Evolutionary conservation across 2,329 filamentous ascomycete species (phyloP).

Genomic region (Penicillium sp.): DNA sequence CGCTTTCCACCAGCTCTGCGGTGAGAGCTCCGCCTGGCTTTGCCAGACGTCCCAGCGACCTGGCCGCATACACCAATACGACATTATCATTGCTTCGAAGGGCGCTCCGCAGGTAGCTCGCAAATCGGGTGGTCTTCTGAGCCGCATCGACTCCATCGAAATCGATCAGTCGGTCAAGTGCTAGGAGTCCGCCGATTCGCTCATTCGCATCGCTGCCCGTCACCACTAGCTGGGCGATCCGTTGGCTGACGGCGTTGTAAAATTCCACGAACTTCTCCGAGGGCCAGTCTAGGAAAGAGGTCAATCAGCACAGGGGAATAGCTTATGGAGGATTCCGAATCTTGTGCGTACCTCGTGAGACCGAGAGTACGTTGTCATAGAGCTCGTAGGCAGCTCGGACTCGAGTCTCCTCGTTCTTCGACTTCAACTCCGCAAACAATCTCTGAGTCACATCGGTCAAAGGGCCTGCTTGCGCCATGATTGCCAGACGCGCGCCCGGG

Average conservation of each 20-base stretch:
- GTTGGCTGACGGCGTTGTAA: slow-evolving; percentile 68
- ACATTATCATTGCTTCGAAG: slow-evolving; percentile 88
- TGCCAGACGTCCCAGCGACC: slow-evolving; percentile 86
- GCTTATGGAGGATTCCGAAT: not conserved
- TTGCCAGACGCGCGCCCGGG: slow-evolving; percentile 41
- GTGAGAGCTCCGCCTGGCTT: slow-evolving; percentile 91
- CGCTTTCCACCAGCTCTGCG: slow-evolving; percentile 92
- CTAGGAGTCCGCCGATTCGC: slow-evolving; percentile 87
- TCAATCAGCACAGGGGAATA: slow-evolving; percentile 15
- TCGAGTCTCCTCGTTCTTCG: slow-evolving; percentile 57
- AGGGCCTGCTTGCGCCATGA: slow-evolving; percentile 53
- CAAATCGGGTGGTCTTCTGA: slow-evolving; percentile 92
- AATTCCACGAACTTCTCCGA: slow-evolving; percentile 77
- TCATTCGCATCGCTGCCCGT: slow-evolving; percentile 87
- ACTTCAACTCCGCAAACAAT: slow-evolving; percentile 62
- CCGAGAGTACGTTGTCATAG: slow-evolving; percentile 50
- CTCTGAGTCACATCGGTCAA: slow-evolving; percentile 57
- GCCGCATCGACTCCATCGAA: slow-evolving; percentile 94
- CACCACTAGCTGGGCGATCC: slow-evolving; percentile 74
- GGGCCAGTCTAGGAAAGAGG: slow-evolving; percentile 65
- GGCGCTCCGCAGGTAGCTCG: slow-evolving; percentile 84
- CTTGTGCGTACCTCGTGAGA: slow-evolving; percentile 48
- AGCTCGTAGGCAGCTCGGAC: slow-evolving; percentile 55
- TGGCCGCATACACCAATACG: slow-evolving; percentile 87
- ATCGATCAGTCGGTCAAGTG: slow-evolving; percentile 89